phyloP scores from a whole-genome alignment of 2,329 filamentous ascomycete genomes.

The Hypoxylon sp. region DNA sequence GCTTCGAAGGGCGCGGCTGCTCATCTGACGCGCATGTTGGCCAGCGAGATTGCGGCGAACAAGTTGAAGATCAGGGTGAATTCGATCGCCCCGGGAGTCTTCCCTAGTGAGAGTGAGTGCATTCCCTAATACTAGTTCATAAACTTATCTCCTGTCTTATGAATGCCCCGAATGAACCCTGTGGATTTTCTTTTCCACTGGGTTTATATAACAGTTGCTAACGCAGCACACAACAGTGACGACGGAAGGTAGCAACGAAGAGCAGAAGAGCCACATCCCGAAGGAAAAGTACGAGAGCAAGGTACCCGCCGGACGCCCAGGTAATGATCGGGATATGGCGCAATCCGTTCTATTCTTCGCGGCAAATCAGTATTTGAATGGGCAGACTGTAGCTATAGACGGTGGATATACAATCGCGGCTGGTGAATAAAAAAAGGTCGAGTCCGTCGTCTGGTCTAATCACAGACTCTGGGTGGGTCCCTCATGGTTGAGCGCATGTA shows the following conservation, averaged over 20 bases:
- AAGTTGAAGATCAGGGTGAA: conserved; percentile 77
- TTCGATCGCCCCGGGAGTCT: conserved; percentile 80
- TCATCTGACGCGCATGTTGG: conserved; percentile 76
- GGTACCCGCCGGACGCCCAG: conserved; percentile 77
- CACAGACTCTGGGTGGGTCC: too few relatives aligned
- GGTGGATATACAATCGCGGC: conserved; percentile 61
- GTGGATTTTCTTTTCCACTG: background rate
- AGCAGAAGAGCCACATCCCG: conserved; percentile 72
- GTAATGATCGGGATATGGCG: conserved; percentile 79
- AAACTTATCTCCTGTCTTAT: too few relatives aligned
- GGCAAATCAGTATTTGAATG: conserved; percentile 62
- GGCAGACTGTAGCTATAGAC: conserved; percentile 62
- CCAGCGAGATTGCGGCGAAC: conserved; percentile 70
- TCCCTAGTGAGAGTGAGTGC: conserved; percentile 73
- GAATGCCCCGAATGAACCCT: too few relatives aligned
- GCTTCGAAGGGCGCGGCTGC: conserved; percentile 75
- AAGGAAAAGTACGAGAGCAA: conserved; percentile 70
- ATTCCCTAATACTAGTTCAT: background rate
- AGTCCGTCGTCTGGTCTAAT: too few relatives aligned
- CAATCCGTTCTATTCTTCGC: conserved; percentile 72
- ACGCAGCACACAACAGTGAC: conserved; percentile 64
- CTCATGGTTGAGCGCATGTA: background rate
- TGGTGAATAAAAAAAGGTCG: conserved; percentile 51
- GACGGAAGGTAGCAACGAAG: conserved; percentile 62
- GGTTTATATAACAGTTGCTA: background rate